Base-by-base conservation (phyloP, 2,329 filamentous ascomycete species). In the Gaeumannomyces sp. region DNA sequence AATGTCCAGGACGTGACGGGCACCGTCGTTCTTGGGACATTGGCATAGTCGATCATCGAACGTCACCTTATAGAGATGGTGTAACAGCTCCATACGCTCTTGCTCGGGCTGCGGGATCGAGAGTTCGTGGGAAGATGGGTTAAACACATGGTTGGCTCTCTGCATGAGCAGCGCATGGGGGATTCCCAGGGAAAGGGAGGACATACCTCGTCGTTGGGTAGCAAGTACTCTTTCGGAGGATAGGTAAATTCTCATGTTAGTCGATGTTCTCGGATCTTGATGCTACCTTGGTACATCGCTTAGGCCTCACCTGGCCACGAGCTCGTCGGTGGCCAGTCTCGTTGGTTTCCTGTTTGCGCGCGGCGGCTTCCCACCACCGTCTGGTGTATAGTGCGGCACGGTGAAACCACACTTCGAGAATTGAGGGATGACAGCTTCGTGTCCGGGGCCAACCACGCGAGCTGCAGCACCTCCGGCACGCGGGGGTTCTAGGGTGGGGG, bases 1-100 rank as follows among this genome's bases (percentile, higher is more conserved):
- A 8, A 73, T 65, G 60, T 76, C 74, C 22, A 76, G 67, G 25
- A 72, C 72, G 14, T 70, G 66, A 22, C 69, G 70, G 6, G 70
- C 70, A 64, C 28, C n/a, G 29, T 63, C 61, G n/a, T 63, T 63
- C 45, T 63, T 63, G 61, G 61, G 61, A 35, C 61, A 63, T 27
- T 57, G 28, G 29, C 61, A 63, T 57, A 63, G 62, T 25, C 73
- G 67, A 31, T 68, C 67, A 53, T 72, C 68, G n/a, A 72, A 68
- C 1, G 72, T 72, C 56, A 72, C 31, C 33, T 66, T 64, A 62
- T 27, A 72, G 62, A 53, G 69, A 64, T 29, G 70, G 38, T 70
- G 68, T 59, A 72, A 68, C 19, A 66, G 63, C 63, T 67, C 66
- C n/a, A 72, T 61, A n/a, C 70, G 67, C 19, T 71, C 71, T 60